Percentiles rank a stretch among this genome's conserved stretches.
Conservation (phyloP, 306 rosid genomes). For the Rosa lucieae region DNA sequence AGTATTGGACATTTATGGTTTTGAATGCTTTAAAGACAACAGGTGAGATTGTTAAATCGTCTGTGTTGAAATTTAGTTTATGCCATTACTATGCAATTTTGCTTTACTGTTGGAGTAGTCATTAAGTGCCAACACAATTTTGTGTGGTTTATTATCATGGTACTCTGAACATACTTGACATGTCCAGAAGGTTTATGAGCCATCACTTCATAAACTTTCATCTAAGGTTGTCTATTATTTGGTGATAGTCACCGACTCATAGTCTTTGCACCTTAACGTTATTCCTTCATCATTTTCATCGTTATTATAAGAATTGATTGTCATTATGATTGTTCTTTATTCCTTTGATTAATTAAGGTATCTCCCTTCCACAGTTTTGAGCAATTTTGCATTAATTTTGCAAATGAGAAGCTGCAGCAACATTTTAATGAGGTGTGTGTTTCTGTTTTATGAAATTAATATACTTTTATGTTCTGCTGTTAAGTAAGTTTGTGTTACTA, state of each 20-base stretch:
- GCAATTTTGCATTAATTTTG: slow-evolving; percentile 99
- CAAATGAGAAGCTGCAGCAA: slow-evolving; percentile 98
- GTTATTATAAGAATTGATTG: background rate
- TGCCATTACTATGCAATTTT: background rate
- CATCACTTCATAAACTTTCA: background rate
- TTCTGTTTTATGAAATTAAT: background rate
- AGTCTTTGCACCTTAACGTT: background rate
- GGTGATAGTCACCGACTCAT: background rate
- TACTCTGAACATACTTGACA: slow-evolving; percentile 7
- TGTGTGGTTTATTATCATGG: background rate
- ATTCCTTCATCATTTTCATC: background rate
- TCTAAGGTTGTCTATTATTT: background rate
- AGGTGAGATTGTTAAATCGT: slow-evolving; percentile 44
- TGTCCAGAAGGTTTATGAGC: background rate
- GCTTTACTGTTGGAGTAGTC: background rate
- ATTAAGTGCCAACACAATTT: background rate
- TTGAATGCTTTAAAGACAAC: slow-evolving; percentile 95
- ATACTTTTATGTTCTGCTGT: background rate
- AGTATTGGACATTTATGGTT: slow-evolving; percentile 94
- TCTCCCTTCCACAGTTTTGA: slow-evolving; percentile 67
- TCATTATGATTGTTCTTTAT: slow-evolving; percentile 1
- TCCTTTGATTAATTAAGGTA: slow-evolving; percentile 22
- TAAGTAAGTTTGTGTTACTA: background rate
- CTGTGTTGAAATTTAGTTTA: background rate
- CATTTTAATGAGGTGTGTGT: slow-evolving; percentile 89